These are phyloP conservation scores for Asterochloris erici DNA, from an alignment of 139 green algal genomes.

Conservation along the genomic window DNA sequence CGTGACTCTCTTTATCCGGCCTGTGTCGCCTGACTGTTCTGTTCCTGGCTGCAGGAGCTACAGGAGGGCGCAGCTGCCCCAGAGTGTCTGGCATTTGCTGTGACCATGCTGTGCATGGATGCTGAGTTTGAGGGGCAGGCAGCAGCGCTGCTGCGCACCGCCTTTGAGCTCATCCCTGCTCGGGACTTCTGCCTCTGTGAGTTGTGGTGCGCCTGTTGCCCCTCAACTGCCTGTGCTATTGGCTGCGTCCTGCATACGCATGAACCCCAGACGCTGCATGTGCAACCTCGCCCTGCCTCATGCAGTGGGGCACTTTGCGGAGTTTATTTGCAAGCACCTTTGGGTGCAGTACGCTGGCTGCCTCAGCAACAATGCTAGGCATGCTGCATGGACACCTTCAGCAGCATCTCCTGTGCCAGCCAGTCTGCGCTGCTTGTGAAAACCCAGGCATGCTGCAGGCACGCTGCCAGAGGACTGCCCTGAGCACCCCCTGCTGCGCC, in stretches of 20 bases:
- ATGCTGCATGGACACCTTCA: too few species aligned
- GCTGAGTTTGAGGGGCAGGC: constrained; percentile 38
- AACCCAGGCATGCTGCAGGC: constrained; percentile 3
- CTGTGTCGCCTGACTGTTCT: not conserved
- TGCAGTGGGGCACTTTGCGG: too few species aligned
- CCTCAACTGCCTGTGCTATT: too few species aligned
- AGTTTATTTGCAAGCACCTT: too few species aligned
- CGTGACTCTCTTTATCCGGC: not conserved
- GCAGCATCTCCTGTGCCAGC: too few species aligned
- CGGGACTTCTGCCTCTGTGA: constrained; percentile 42
- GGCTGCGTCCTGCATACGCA: too few species aligned
- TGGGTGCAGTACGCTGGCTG: too few species aligned
- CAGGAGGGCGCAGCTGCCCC: constrained; percentile 9
- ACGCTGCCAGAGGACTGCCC: constrained; percentile 47
- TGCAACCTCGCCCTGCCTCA: too few species aligned
- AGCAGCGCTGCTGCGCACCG: constrained; percentile 28
- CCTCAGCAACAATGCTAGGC: too few species aligned
- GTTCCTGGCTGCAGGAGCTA: constrained; percentile 33
- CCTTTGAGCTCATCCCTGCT: constrained; percentile 20
- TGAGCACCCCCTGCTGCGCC: constrained; percentile 14
- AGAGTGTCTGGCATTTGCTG: constrained; percentile 32
- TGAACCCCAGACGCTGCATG: too few species aligned
- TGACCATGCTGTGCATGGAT: constrained; percentile 68
- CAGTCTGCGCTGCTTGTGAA: too few species aligned
- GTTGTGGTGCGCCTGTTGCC: too few species aligned